Evolutionary conservation across 345 rosid species (phyloP), one percentile per base, ranked within the genome.

Genomic region (Microcos paniculata): DNA sequence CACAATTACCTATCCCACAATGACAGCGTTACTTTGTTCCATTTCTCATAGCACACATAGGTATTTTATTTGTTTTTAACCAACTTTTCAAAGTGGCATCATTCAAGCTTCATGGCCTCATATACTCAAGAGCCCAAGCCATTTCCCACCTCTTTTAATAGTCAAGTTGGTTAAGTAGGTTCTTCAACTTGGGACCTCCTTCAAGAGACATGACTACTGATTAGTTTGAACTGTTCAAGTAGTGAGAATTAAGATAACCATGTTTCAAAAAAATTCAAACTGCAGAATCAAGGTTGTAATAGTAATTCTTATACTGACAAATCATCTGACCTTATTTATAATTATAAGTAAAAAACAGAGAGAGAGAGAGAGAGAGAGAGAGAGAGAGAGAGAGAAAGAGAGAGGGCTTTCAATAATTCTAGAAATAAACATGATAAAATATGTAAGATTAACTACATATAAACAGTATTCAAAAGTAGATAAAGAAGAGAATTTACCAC

Each of bases 401-500:
- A 45, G 45, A 66, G 24, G 71, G 2, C 45, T 16, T 12, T 63
- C 69, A 7, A 12, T 3, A 63, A 21, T 42, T 67, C 7, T 10
- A 67, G 31, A 67, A 13, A 19, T 67, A 48, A 46, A 8, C 56
- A 26, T 26, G 61, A 28, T 21, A 46, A 33, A 28, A 4, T 21
- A 49, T 7, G 28, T 33, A 70, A 1, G 16, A 12, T 18, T 30
- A 70, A 35, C 58, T 7, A n/a, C n/a, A 14, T 33, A 18, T 11
- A 55, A 51, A 71, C 62, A 45, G 15, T 24, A 66, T 1, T 67
- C 38, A 66, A 40, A 7, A 9, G 57, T 28, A 23, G 24, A 45
- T 24, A 12, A n/a, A 19, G 40, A 43, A 18, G 18, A 45, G 28
- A 61, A 62, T 57, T 61, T 46, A 46, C 76, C 76, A 43, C 76